Percentiles rank a stretch among this genome's conserved stretches.
Evolutionary conservation across 352 stramenopile genomes (phyloP).

Genomic region (Phytophthora sp.): DNA sequence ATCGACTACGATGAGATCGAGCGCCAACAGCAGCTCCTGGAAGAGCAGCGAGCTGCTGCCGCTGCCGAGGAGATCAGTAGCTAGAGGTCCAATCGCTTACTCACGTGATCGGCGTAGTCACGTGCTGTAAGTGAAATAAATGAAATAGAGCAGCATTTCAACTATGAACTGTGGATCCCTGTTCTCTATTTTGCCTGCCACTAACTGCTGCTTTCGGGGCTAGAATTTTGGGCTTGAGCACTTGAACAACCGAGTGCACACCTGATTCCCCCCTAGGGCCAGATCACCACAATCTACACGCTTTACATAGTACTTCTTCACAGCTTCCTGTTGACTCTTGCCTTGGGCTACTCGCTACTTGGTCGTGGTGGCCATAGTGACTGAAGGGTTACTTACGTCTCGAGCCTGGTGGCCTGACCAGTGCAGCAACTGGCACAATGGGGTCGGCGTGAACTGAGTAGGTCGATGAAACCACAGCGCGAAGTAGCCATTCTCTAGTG

Average conservation of each 20-base stretch:
- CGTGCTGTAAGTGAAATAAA: constrained; percentile 8
- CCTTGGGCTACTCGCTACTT: too few species aligned
- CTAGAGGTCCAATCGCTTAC: constrained; percentile 23
- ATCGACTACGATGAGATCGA: constrained; percentile 92
- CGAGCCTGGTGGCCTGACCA: constrained; percentile 66
- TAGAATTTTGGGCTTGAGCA: too few species aligned
- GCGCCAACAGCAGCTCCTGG: constrained; percentile 83
- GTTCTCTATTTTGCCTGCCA: constrained; percentile 17
- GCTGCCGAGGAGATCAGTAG: constrained; percentile 45
- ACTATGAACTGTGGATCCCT: constrained; percentile 10
- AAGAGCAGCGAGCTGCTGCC: constrained; percentile 48
- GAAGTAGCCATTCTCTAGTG: constrained; percentile 86
- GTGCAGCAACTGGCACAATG: constrained; percentile 80
- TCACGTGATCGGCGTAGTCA: constrained; percentile 5
- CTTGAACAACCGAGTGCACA: too few species aligned
- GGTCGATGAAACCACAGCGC: constrained; percentile 76
- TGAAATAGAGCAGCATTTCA: constrained; percentile 17
- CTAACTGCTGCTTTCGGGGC: constrained; percentile 9
- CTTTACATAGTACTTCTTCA: neutral
- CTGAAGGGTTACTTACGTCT: constrained; percentile 11
- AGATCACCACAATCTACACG: too few species aligned
- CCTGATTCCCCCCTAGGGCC: too few species aligned
- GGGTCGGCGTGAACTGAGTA: constrained; percentile 79
- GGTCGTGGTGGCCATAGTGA: constrained; percentile 2
- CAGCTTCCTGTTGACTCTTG: too few species aligned